Conservation (phyloP, 106 monocot genomes). For the Vanilla planifolia region DNA sequence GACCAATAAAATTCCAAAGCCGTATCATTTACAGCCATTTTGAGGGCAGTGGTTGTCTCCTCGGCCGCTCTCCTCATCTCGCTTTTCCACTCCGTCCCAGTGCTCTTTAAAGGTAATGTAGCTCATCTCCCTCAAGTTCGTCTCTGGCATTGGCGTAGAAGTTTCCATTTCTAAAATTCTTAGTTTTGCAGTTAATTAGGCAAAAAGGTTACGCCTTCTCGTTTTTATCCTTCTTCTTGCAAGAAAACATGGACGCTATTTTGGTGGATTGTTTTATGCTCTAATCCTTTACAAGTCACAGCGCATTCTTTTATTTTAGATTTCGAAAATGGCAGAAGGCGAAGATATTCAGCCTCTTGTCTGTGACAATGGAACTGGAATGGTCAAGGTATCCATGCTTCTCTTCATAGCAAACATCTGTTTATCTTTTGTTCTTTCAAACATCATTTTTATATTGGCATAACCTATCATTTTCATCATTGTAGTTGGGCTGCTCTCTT, state of each 20-base stretch:
- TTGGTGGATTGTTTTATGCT: not conserved
- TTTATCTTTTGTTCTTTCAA: no score
- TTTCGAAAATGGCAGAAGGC: conserved; percentile 16
- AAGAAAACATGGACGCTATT: not conserved
- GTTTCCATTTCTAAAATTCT: no score
- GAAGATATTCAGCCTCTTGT: conserved; percentile 34
- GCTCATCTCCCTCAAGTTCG: not conserved
- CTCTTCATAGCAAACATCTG: not conserved
- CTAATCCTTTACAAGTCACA: not conserved
- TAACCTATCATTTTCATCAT: no score
- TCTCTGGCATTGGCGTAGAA: not conserved
- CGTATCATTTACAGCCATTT: not conserved
- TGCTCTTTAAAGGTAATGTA: not conserved
- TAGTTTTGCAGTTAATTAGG: no score
- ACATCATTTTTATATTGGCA: no score
- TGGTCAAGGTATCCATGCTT: conserved; percentile 23
- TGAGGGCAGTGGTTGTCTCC: not conserved
- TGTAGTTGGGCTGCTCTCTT: no score
- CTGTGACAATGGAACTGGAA: conserved; percentile 29
- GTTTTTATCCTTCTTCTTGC: no score
- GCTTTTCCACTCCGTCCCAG: not conserved
- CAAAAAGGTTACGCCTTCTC: no score
- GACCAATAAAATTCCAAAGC: not conserved
- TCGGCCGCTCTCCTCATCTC: not conserved
- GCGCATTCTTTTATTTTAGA: not conserved